Percentiles rank a stretch among this genome's conserved stretches.
phyloP scores from a whole-genome alignment of 345 rosid genomes.

The Brassica napus region DNA sequence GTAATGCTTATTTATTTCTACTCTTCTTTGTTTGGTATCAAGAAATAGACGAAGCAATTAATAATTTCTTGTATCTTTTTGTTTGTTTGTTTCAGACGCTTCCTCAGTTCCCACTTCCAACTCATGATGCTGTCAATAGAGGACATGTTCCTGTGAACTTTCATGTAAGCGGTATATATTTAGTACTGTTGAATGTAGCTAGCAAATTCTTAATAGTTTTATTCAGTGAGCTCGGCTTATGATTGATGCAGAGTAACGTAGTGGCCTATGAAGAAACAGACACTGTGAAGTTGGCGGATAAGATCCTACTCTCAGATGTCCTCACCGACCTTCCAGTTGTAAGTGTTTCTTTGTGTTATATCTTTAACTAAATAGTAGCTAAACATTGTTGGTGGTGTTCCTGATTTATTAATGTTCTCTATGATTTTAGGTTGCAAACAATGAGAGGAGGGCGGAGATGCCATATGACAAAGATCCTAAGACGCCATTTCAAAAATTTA shows the following conservation, averaged over 20 bases:
- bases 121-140: constrained; percentile 64
- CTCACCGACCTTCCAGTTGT: constrained; percentile 40
- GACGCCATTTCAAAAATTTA: constrained; percentile 27
- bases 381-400: neutral
- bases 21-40: neutral
- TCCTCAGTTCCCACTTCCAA: constrained; percentile 81
- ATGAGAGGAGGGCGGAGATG: constrained; percentile 19
- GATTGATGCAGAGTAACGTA: constrained; percentile 1
- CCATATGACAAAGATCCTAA: constrained; percentile 22
- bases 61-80: neutral
- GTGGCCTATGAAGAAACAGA: constrained; percentile 17
- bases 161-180: constrained; percentile 45
- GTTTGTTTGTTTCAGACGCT: constrained; percentile 43
- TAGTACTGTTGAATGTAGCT: neutral
- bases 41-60: constrained; percentile 1
- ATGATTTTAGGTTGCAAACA: constrained; percentile 28
- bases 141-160: constrained; percentile 62
- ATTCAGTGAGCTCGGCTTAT: neutral
- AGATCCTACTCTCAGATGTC: constrained; percentile 10
- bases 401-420: neutral
- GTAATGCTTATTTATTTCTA: constrained; percentile 24
- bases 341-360: constrained; percentile 12
- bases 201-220: neutral
- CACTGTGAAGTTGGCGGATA: constrained; percentile 11
- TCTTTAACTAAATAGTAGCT: neutral